Base-by-base conservation (phyloP, 805 yeast species). In the Monosporozyma servazzii region DNA sequence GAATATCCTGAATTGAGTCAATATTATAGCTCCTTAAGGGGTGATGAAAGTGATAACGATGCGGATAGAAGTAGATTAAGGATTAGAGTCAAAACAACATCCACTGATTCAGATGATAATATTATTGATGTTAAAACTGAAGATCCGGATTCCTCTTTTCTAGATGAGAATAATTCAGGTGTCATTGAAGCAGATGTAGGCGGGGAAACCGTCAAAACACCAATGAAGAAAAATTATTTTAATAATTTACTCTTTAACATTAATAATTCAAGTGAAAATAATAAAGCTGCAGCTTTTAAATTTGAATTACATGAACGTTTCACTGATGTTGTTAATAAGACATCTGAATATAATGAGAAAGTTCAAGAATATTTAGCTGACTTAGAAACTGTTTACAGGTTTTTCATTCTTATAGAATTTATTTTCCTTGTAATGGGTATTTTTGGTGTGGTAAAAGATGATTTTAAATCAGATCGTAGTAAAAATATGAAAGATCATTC, bases 1-100 rank as follows among this genome's bases (percentile, higher is more conserved):
- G 66, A 61, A 20, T 64, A 46, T 51, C 68, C 67, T 21, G 68
- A 64, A 51, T 54, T 65, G 51, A 56, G 55, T 47, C 46, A 58
- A 3, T 64, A 56, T 47, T 62, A 59, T 51, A 58, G 56, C 27
- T 45, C 53, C 15, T 40, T 50, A n/a, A 23, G 5, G 18, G 42
- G 31, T 30, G 29, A 48, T 29, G 51, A 36, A 23, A 29, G 43
- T 30, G 31, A 41, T 18, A 18, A 21, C 13, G 45, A 41, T n/a
- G 46, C 20, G 31, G 44, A 41, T 10, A 41, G 44, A 41, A 41
- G 44, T 41, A 41, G 44, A 21, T 41, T 41, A 41, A 41, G 44
- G 23, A 17, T 41, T 21, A 41, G 44, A 41, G 3, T 15, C 4
- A 41, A 41, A 41, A n/a, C 15, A 3, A 10, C 10, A 6, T 17